These are phyloP conservation scores for Plantago major DNA, from an alignment of 257 asterid genomes.

Conservation along the genomic window DNA sequence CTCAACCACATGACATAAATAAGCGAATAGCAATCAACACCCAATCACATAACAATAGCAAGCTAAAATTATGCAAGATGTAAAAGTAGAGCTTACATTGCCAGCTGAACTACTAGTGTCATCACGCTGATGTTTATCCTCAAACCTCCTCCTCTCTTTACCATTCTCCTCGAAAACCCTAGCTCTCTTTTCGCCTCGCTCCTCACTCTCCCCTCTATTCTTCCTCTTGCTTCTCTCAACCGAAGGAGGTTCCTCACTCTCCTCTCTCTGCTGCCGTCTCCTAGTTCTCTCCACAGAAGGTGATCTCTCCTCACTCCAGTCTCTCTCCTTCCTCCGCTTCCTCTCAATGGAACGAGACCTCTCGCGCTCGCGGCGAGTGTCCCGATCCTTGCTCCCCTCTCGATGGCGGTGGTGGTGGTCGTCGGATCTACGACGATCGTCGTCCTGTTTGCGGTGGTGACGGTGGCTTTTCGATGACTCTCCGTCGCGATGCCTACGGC, in stretches of 20 bases:
- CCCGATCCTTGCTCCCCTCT: slow-evolving; percentile 58
- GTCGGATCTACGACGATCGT: slow-evolving; percentile 20
- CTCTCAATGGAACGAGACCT: slow-evolving; percentile 58
- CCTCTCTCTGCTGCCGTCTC: slow-evolving; percentile 31
- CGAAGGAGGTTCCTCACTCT: slow-evolving; percentile 50
- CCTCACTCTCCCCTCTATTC: slow-evolving; percentile 64
- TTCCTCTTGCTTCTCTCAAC: slow-evolving; percentile 72
- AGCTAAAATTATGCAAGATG: background rate
- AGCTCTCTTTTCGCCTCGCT: slow-evolving; percentile 55
- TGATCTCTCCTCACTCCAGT: slow-evolving; percentile 48
- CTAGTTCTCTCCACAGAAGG: no score
- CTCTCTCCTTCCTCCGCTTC: slow-evolving; percentile 72
- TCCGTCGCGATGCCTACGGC: no score
- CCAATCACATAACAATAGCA: background rate
- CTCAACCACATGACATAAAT: background rate
- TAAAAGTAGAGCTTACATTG: slow-evolving; percentile 42
- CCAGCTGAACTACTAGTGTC: slow-evolving; percentile 32
- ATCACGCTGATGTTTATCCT: slow-evolving; percentile 32
- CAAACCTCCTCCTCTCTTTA: slow-evolving; percentile 56
- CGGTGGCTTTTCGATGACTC: no score
- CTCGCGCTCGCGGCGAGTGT: slow-evolving; percentile 55
- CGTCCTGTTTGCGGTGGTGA: no score
- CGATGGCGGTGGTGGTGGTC: slow-evolving; percentile 31
- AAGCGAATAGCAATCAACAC: background rate
- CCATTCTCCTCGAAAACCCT: slow-evolving; percentile 54